Conservation (phyloP, 371 early-diverging fungal species). For the Apophysomyces elegans region DNA sequence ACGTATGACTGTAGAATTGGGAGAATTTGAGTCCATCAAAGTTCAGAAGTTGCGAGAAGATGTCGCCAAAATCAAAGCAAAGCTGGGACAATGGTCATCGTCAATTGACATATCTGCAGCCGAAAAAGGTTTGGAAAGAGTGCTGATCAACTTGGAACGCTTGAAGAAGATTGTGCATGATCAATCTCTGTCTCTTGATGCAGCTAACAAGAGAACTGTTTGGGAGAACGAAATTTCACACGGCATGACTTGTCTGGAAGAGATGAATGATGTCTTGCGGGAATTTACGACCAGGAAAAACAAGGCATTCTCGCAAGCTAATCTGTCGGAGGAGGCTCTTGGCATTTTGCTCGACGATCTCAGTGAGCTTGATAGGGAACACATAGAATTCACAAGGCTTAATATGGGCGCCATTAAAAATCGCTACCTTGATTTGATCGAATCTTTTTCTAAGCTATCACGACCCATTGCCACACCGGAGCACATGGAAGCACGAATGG, state of each 20-base stretch:
- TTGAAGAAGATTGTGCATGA: conserved; percentile 36
- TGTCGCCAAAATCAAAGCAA: conserved; percentile 29
- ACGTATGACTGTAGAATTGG: conserved; percentile 18
- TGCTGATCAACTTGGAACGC: conserved; percentile 33
- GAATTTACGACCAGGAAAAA: conserved; percentile 32
- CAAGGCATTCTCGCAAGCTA: conserved; percentile 29
- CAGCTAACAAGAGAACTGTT: conserved; percentile 27
- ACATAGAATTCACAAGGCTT: conserved; percentile 26
- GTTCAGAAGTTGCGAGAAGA: conserved; percentile 39
- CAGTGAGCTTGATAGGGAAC: conserved; percentile 23
- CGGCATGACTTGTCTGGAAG: conserved; percentile 32
- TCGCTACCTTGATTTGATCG: conserved; percentile 39
- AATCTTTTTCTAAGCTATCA: conserved; percentile 39
- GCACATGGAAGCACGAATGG: conserved; percentile 50
- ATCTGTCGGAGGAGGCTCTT: conserved; percentile 29
- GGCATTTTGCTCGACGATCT: conserved; percentile 26
- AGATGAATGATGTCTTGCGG: conserved; percentile 26
- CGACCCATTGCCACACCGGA: conserved; percentile 48
- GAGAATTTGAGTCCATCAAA: conserved; percentile 34
- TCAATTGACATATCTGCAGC: conserved; percentile 32
- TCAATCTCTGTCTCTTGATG: conserved; percentile 41
- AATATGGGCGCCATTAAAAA: conserved; percentile 33
- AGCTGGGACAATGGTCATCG: conserved; percentile 23
- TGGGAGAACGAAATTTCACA: conserved; percentile 35
- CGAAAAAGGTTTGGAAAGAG: conserved; percentile 34